phyloP scores from a whole-genome alignment of 139 green algal species.

The Tetraselmis chui region DNA sequence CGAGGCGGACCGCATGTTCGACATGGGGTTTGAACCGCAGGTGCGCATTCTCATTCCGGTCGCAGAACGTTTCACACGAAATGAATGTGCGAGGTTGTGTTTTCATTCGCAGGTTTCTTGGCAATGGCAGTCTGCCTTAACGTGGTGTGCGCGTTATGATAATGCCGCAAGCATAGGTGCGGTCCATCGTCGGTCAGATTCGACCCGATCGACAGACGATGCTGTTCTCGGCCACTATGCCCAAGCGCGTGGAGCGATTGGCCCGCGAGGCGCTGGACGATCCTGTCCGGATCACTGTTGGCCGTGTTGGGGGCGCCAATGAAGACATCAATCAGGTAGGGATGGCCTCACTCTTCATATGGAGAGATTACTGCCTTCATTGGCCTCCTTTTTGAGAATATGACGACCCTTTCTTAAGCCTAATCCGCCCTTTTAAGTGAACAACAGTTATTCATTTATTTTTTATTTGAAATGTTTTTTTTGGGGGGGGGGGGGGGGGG shows the following conservation, averaged over 20 bases:
- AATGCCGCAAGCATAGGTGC: constrained; percentile 40
- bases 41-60: too few relatives aligned
- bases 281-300: constrained; percentile 67
- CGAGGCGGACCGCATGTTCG: constrained; percentile 96
- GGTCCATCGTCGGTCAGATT: constrained; percentile 78
- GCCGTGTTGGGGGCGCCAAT: constrained; percentile 61
- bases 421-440: too few relatives aligned
- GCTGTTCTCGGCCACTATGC: constrained; percentile 93
- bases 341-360: too few relatives aligned
- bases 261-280: constrained; percentile 60
- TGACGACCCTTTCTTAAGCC: too few relatives aligned
- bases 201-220: constrained; percentile 84
- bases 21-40: constrained; percentile 93
- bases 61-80: too few relatives aligned
- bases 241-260: constrained; percentile 66
- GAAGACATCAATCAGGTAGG: constrained; percentile 57
- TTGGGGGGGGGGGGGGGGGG: too few relatives aligned
- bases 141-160: too few relatives aligned
- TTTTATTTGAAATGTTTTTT: too few relatives aligned
- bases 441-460: too few relatives aligned
- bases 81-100: neutral
- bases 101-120: neutral
- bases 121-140: too few relatives aligned
- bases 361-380: too few relatives aligned
- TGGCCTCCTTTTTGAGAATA: too few relatives aligned